Evolutionary conservation across 192 early-diverging fungal genomes (phyloP).

Genomic region (Coemansia sp.): DNA sequence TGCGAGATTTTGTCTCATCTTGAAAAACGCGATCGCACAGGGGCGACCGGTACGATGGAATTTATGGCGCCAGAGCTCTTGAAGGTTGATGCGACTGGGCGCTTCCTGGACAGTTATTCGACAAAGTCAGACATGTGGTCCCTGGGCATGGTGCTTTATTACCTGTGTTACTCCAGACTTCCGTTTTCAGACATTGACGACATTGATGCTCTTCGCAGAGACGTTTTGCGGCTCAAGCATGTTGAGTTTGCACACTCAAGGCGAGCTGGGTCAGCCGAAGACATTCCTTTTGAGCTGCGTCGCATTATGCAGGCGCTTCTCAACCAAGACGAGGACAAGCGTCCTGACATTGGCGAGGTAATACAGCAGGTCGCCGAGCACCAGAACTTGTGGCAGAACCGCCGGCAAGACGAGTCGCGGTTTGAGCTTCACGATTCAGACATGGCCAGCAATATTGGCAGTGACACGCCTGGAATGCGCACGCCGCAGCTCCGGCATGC

Average conservation of each 20-base stretch:
- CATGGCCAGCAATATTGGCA: conserved; percentile 22
- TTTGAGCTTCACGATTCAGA: conserved; percentile 47
- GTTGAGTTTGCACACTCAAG: conserved; percentile 29
- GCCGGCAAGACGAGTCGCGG: conserved; percentile 28
- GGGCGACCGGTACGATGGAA: conserved; percentile 92
- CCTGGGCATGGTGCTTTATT: conserved; percentile 91
- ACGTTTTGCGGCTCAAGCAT: conserved; percentile 71
- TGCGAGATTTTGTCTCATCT: conserved; percentile 83
- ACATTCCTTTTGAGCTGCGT: conserved; percentile 37
- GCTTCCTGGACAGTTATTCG: conserved; percentile 76
- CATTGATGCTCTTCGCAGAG: conserved; percentile 78
- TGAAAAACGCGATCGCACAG: conserved; percentile 77
- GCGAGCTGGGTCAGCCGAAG: conserved; percentile 24
- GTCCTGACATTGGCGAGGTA: conserved; percentile 41
- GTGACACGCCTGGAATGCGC: conserved; percentile 18
- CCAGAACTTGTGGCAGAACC: conserved; percentile 37
- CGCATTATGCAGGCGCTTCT: conserved; percentile 39
- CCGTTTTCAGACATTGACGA: conserved; percentile 88
- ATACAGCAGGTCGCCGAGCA: conserved; percentile 29
- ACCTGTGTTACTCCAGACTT: conserved; percentile 81
- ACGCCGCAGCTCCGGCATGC: conserved; percentile 11
- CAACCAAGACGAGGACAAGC: conserved; percentile 40
- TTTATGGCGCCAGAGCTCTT: conserved; percentile 89
- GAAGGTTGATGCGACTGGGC: conserved; percentile 62
- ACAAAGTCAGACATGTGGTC: conserved; percentile 94